Evolutionary conservation across 108 stramenopile species (phyloP).

Genomic region (Cyclostephanos tholiformis): DNA sequence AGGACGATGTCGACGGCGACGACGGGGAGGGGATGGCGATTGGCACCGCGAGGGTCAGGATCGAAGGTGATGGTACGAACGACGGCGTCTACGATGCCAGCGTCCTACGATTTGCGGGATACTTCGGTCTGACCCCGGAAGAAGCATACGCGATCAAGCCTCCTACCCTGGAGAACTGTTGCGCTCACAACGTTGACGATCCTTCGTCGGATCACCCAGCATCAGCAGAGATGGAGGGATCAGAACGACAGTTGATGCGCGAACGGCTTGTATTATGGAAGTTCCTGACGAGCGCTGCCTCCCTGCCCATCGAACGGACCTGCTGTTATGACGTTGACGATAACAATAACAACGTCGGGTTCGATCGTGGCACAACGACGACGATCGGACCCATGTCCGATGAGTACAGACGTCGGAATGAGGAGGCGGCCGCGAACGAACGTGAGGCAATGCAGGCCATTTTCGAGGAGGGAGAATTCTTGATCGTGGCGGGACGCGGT

Average conservation of each 20-base stretch:
- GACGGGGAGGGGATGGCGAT: too few relatives aligned
- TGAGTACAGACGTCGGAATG: constrained; percentile 21
- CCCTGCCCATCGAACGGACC: constrained; percentile 23
- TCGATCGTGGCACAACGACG: background rate
- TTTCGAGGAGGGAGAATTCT: constrained; percentile 53
- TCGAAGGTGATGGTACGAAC: background rate
- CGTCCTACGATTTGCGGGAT: constrained; percentile 31
- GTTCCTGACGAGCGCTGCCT: constrained; percentile 25
- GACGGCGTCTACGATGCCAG: constrained; percentile 9
- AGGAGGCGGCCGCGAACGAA: constrained; percentile 61
- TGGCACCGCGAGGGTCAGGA: too few relatives aligned
- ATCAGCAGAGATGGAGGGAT: background rate
- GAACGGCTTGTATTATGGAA: constrained; percentile 46
- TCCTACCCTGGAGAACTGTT: background rate
- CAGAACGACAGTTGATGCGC: constrained; percentile 14
- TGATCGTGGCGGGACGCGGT: constrained; percentile 17
- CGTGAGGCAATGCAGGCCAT: constrained; percentile 78
- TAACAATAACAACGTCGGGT: too few relatives aligned
- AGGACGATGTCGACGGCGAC: background rate
- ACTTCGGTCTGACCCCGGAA: constrained; percentile 51
- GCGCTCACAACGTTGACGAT: background rate
- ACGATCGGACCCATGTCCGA: constrained; percentile 17
- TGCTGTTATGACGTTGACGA: constrained; percentile 15
- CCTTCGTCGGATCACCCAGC: background rate
- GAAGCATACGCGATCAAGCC: constrained; percentile 53